Conservation (phyloP, 106 monocot genomes). For the Chionographis japonica region DNA sequence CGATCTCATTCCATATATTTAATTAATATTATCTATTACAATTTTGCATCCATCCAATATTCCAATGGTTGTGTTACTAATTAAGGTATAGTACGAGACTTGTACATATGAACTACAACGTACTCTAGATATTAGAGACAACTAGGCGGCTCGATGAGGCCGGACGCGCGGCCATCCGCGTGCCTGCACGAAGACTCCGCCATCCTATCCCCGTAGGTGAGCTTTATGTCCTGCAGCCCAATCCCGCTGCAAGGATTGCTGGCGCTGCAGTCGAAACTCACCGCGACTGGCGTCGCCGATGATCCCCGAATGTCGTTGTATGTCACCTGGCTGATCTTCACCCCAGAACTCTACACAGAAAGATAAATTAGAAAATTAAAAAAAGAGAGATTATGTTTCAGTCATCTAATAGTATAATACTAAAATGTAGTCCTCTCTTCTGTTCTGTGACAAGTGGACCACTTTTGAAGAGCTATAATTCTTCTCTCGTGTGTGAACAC, state of each 20-base stretch:
- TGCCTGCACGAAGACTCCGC: conserved; percentile 40
- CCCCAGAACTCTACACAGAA: conserved; percentile 23
- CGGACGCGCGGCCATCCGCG: conserved; percentile 33
- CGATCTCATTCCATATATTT: no score
- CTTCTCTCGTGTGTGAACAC: no score
- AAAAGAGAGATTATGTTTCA: no score
- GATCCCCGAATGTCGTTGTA: conserved; percentile 32
- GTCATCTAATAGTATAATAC: no score
- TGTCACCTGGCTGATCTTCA: conserved; percentile 30
- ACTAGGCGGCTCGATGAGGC: conserved; percentile 39
- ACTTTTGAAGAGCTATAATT: no score
- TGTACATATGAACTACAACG: no score
- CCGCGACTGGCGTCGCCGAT: conserved; percentile 25
- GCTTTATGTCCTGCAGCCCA: conserved; percentile 26
- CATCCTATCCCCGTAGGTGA: conserved; percentile 30
- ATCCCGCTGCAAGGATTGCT: conserved; percentile 33
- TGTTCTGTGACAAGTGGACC: no score
- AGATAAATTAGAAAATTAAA: neutral
- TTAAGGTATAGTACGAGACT: no score
- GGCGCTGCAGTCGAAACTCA: conserved; percentile 32
- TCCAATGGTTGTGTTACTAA: neutral
- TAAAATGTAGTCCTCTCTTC: no score
- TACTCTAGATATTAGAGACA: conserved; percentile 26
- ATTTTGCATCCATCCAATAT: no score
- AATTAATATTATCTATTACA: neutral